Conservation (phyloP, 768 basidiomycete genomes). For the Pleurotus djamor region DNA sequence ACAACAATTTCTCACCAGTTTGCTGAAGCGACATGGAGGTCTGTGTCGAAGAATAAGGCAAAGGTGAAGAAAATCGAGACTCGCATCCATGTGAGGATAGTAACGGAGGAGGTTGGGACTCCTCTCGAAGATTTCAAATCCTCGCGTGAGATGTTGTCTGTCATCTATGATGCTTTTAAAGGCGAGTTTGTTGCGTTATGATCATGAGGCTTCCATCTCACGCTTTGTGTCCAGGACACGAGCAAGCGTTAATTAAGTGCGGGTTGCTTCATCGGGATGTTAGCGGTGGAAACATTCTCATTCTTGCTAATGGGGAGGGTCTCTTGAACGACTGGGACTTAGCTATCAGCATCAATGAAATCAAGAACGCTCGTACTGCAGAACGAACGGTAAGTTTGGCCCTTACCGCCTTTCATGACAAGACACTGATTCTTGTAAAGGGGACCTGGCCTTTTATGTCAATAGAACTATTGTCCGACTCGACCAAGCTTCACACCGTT, state of each 20-base stretch:
- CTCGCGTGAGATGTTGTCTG: not conserved
- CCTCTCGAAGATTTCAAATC: not conserved
- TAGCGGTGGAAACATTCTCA: slow-evolving; percentile 7
- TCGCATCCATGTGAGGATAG: not conserved
- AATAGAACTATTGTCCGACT: slow-evolving; percentile 12
- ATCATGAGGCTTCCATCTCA: not conserved
- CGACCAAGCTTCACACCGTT: slow-evolving; percentile 16
- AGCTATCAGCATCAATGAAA: not conserved
- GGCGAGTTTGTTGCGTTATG: not conserved
- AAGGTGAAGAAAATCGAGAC: not conserved
- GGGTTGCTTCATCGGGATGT: slow-evolving; percentile 9
- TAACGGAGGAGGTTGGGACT: not conserved
- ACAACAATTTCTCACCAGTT: not conserved
- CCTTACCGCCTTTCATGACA: too few relatives aligned
- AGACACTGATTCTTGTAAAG: slow-evolving; percentile 10
- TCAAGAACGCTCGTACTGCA: not conserved
- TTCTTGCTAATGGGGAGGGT: not conserved
- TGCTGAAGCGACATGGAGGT: too few relatives aligned
- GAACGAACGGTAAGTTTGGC: slow-evolving; percentile 7
- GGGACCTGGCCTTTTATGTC: slow-evolving; percentile 32
- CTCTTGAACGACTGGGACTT: slow-evolving; percentile 11
- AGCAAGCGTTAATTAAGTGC: slow-evolving; percentile 2
- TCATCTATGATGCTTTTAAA: not conserved
- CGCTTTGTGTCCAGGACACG: slow-evolving; percentile 6
- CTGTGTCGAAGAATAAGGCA: too few relatives aligned